Conservation (phyloP, 2,329 filamentous ascomycete species). For the Colletotrichum tanaceti region DNA sequence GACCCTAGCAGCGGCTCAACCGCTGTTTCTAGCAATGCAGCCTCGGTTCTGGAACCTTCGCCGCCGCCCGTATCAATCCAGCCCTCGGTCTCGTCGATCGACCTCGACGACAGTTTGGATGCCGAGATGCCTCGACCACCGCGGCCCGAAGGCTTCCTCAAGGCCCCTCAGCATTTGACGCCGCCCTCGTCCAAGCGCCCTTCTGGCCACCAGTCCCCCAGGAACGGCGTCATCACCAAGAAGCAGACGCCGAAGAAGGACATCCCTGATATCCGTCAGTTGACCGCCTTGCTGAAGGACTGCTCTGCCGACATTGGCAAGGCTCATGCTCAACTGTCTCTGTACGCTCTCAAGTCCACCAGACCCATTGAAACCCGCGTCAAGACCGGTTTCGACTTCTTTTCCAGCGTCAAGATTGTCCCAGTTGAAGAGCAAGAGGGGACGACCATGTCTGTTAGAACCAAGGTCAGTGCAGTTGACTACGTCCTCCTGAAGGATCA, state of each 20-base stretch:
- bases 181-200: slow-evolving; percentile 38
- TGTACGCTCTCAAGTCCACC: slow-evolving; percentile 59
- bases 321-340: slow-evolving; percentile 58
- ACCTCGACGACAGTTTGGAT: slow-evolving; percentile 31
- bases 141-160: slow-evolving; percentile 19
- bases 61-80: slow-evolving; percentile 35
- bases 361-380: slow-evolving; percentile 55
- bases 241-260: slow-evolving; percentile 50
- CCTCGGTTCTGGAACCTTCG: slow-evolving; percentile 37
- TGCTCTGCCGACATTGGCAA: slow-evolving; percentile 58
- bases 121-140: slow-evolving; percentile 34
- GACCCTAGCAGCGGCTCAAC: slow-evolving; percentile 37
- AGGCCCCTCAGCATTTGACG: slow-evolving; percentile 30
- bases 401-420: slow-evolving; percentile 57
- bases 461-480: slow-evolving; percentile 56
- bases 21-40: slow-evolving; percentile 39
- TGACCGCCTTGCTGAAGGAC: slow-evolving; percentile 25
- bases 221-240: slow-evolving; percentile 33
- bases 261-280: slow-evolving; percentile 55
- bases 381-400: slow-evolving; percentile 59
- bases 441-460: slow-evolving; percentile 61
- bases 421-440: slow-evolving; percentile 48
- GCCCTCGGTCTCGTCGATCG: slow-evolving; percentile 32
- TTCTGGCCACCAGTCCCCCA: slow-evolving; percentile 46
- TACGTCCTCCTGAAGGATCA: neutral